Percentiles rank a stretch among this genome's conserved stretches.
These are phyloP conservation scores for Hymenoscyphus repandus DNA, from an alignment of 2,329 filamentous ascomycete genomes.

Conservation along the genomic window DNA sequence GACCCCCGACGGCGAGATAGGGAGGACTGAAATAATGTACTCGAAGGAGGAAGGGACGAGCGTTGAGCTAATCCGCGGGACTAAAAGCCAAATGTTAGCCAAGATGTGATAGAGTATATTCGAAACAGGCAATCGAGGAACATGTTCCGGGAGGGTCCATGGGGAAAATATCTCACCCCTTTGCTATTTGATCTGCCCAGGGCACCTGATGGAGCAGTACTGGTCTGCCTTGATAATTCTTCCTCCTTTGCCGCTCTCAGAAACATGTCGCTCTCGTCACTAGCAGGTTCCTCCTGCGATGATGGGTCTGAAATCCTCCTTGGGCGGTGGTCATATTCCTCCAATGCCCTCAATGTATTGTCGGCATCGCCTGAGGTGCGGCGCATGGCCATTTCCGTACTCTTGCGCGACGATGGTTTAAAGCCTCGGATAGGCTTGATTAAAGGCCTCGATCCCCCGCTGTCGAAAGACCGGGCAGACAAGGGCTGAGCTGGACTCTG, in stretches of 20 bases:
- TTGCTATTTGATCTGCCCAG: conserved; percentile 19
- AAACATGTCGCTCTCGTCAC: conserved; percentile 31
- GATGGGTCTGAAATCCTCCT: conserved; percentile 11
- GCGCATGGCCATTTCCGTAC: conserved; percentile 22
- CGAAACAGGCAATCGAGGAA: conserved; percentile 5
- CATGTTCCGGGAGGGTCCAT: neutral
- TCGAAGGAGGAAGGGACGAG: conserved; percentile 25
- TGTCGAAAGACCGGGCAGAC: conserved; percentile 9
- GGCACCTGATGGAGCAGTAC: conserved; percentile 9
- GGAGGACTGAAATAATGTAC: conserved; percentile 13
- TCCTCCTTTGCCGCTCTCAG: conserved; percentile 30
- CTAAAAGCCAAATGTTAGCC: conserved; percentile 22
- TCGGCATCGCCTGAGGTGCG: conserved; percentile 24
- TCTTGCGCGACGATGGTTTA: conserved; percentile 24
- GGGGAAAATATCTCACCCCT: conserved; percentile 19
- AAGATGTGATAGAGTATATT: conserved; percentile 9
- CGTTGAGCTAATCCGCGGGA: conserved; percentile 24
- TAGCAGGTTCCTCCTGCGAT: conserved; percentile 26
- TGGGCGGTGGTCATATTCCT: conserved; percentile 16
- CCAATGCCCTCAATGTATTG: conserved; percentile 24
- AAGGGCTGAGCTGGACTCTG: conserved; percentile 11
- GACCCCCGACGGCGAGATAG: conserved; percentile 25
- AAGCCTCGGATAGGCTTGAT: conserved; percentile 28
- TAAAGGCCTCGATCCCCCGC: conserved; percentile 14
- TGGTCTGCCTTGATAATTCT: conserved; percentile 20